These are phyloP conservation scores for Colletotrichum spaethianum DNA, from an alignment of 2,329 filamentous ascomycete species.

Conservation along the genomic window DNA sequence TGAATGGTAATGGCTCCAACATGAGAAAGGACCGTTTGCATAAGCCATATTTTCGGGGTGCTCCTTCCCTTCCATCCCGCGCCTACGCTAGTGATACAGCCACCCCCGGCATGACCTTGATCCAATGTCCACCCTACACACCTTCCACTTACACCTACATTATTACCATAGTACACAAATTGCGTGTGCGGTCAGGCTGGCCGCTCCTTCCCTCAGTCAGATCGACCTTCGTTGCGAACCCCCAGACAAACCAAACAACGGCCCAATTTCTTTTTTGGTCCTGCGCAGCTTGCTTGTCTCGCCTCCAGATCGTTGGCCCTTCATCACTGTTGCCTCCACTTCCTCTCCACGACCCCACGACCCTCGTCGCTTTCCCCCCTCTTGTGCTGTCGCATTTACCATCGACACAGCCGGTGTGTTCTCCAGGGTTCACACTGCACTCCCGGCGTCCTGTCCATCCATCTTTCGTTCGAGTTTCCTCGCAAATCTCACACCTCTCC, in stretches of 20 bases:
- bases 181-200: background rate
- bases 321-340: constrained; percentile 37
- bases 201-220: background rate
- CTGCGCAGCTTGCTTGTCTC: constrained; percentile 28
- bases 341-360: constrained; percentile 2
- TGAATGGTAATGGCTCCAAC: background rate
- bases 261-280: constrained; percentile 22
- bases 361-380: background rate
- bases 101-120: background rate
- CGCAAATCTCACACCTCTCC: constrained; percentile 6
- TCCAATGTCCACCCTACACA: background rate
- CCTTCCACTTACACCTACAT: constrained; percentile 12
- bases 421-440: constrained; percentile 29
- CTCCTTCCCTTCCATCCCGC: background rate
- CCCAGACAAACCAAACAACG: constrained; percentile 18
- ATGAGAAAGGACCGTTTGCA: constrained; percentile 1
- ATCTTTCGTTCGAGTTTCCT: constrained; percentile 13
- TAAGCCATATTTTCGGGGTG: background rate
- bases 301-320: constrained; percentile 26
- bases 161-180: too few relatives aligned
- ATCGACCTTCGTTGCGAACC: background rate
- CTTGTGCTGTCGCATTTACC: background rate
- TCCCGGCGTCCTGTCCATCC: constrained; percentile 22
- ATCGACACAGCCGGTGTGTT: background rate
- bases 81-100: background rate